phyloP scores from a whole-genome alignment of 805 yeast species.

The Debaryomyces prosopidis region DNA sequence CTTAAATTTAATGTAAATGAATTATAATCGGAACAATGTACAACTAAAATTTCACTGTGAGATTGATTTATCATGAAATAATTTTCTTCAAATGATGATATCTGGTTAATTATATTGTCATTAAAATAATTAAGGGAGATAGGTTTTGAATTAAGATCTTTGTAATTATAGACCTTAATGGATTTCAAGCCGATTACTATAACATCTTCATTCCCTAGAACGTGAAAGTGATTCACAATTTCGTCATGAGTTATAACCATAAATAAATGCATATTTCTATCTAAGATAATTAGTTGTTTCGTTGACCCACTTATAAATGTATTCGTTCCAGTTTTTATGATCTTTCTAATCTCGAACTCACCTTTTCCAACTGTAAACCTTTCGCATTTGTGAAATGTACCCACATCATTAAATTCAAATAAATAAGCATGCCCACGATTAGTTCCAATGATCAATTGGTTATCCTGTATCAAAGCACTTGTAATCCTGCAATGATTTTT shows the following conservation, averaged over 20 bases:
- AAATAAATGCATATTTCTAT: background rate
- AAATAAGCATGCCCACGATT: conserved; percentile 4
- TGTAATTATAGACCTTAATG: background rate
- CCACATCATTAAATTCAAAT: background rate
- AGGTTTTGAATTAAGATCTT: background rate
- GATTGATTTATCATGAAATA: conserved; percentile 9
- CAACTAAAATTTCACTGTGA: conserved; percentile 4
- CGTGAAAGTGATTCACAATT: conserved; percentile 1
- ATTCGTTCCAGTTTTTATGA: background rate
- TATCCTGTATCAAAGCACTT: background rate
- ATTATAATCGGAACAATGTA: background rate
- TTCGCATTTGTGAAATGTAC: background rate
- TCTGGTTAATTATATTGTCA: conserved; percentile 8
- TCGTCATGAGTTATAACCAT: background rate
- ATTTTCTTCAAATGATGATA: conserved; percentile 1
- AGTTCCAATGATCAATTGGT: conserved; percentile 5
- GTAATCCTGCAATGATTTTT: background rate
- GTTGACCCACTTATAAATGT: background rate
- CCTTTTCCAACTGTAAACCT: background rate
- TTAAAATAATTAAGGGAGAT: conserved; percentile 3
- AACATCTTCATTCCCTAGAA: background rate
- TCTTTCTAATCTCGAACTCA: background rate
- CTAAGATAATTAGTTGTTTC: background rate
- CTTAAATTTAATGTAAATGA: background rate
- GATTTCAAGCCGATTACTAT: conserved; percentile 4